Evolutionary conservation across 164 flowering plant genomes (phyloP).

Genomic region (Umbellularia californica): DNA sequence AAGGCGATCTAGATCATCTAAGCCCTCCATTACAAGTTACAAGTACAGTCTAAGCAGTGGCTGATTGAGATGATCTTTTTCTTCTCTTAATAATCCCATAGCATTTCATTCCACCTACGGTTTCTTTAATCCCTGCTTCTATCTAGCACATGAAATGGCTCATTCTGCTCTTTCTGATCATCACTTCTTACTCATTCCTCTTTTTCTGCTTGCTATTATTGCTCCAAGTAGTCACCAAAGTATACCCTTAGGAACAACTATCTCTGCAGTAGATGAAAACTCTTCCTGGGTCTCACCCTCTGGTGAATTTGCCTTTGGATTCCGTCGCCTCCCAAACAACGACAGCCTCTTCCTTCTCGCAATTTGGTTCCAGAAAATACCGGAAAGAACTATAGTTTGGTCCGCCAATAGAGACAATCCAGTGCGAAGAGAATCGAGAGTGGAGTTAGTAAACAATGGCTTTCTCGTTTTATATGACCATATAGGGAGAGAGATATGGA

Average conservation of each 20-base stretch:
- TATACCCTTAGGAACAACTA: slow-evolving; percentile 17
- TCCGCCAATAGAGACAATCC: slow-evolving; percentile 18
- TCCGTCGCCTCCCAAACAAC: slow-evolving; percentile 7
- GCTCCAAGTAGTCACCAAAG: slow-evolving; percentile 17
- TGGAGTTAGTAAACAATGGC: slow-evolving; percentile 18
- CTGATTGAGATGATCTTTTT: no score
- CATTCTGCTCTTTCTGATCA: neutral
- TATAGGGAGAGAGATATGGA: slow-evolving; percentile 18
- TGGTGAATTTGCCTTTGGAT: slow-evolving; percentile 36
- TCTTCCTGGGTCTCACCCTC: slow-evolving; percentile 31
- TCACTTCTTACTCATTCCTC: neutral
- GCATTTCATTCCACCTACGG: no score
- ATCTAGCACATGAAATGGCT: neutral
- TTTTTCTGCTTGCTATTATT: neutral
- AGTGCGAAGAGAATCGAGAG: slow-evolving; percentile 23
- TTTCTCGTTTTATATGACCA: slow-evolving; percentile 21
- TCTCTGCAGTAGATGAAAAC: slow-evolving; percentile 8
- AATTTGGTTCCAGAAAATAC: slow-evolving; percentile 35
- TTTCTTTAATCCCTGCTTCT: neutral
- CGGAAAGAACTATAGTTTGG: slow-evolving; percentile 34
- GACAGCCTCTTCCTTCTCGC: slow-evolving; percentile 18
- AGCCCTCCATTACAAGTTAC: no score
- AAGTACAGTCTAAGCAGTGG: no score
- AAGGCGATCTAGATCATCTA: no score
- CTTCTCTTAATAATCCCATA: no score